phyloP scores from a whole-genome alignment of 2,329 filamentous ascomycete species.

The Arthrobotrys entomopaga region DNA sequence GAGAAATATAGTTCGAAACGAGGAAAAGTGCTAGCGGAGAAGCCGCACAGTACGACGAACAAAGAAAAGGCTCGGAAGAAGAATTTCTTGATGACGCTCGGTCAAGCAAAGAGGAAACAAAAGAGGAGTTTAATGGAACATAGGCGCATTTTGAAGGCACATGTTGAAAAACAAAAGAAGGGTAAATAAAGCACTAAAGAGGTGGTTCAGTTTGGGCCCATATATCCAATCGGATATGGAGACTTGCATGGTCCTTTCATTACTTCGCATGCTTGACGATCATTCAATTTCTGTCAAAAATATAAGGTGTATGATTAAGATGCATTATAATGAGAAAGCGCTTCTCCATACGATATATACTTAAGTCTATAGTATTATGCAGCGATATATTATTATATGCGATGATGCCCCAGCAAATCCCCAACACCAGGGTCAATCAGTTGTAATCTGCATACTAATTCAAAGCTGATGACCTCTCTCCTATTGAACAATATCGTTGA shows the following conservation, averaged over 20 bases:
- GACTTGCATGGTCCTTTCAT: too few species aligned
- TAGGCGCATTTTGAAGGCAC: conserved; percentile 79
- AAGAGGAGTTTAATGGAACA: conserved; percentile 93
- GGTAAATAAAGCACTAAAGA: conserved; percentile 64
- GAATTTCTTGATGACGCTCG: conserved; percentile 98
- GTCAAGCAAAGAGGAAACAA: conserved; percentile 94
- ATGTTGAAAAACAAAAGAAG: conserved; percentile 83
- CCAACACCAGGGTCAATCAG: neutral
- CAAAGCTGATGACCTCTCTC: neutral
- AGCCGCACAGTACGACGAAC: conserved; percentile 84
- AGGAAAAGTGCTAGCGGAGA: conserved; percentile 75
- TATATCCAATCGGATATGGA: too few species aligned
- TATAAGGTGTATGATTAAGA: too few species aligned
- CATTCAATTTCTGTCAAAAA: too few species aligned
- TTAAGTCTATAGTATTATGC: too few species aligned
- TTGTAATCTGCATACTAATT: neutral
- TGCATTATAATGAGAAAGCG: too few species aligned
- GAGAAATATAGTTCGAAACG: conserved; percentile 58
- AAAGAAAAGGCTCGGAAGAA: conserved; percentile 96
- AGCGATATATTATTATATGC: too few species aligned
- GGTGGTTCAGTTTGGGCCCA: too few species aligned
- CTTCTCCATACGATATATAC: too few species aligned
- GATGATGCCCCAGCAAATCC: too few species aligned
- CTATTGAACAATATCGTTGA: too few species aligned
- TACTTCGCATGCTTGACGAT: too few species aligned